Conservation (phyloP, 1,139 yeast species). For the Lodderomyces pseudojiufengensis region DNA sequence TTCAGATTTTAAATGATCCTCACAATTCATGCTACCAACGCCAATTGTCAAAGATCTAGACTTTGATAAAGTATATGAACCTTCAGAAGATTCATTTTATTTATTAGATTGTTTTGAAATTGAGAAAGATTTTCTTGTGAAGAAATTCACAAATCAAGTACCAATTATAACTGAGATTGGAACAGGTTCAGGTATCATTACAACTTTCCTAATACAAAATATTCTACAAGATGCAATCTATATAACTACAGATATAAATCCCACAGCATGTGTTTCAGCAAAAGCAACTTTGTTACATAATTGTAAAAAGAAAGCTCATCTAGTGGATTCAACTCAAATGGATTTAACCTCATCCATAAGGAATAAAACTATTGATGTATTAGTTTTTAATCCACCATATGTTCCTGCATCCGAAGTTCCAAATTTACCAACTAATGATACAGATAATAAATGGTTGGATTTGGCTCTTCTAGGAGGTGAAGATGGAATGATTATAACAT, state of each 20-base stretch:
- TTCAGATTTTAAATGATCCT: not conserved
- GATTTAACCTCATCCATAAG: slow-evolving; percentile 52
- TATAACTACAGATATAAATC: slow-evolving; percentile 75
- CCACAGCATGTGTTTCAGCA: slow-evolving; percentile 65
- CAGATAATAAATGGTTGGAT: slow-evolving; percentile 70
- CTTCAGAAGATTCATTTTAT: slow-evolving; percentile 87
- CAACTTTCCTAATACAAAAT: slow-evolving; percentile 62
- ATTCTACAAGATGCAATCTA: slow-evolving; percentile 49
- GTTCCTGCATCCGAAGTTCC: slow-evolving; percentile 79
- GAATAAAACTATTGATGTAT: slow-evolving; percentile 52
- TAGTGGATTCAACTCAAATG: slow-evolving; percentile 57
- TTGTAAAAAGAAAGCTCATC: slow-evolving; percentile 37
- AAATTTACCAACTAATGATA: slow-evolving; percentile 48
- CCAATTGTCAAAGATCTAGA: slow-evolving; percentile 32
- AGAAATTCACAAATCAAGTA: slow-evolving; percentile 21
- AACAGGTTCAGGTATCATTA: slow-evolving; percentile 84
- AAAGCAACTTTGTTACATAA: slow-evolving; percentile 50
- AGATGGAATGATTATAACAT: slow-evolving; percentile 85
- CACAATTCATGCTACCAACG: slow-evolving; percentile 37
- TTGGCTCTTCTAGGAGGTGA: slow-evolving; percentile 85
- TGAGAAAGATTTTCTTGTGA: slow-evolving; percentile 36
- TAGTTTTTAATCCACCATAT: slow-evolving; percentile 92
- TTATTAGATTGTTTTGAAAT: slow-evolving; percentile 75
- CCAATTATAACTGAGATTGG: slow-evolving; percentile 85
- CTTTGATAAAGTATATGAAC: slow-evolving; percentile 70